Evolutionary conservation across 805 yeast species (phyloP), one percentile per base, ranked within the genome.

Genomic region (Kluyveromyces siamensis): DNA sequence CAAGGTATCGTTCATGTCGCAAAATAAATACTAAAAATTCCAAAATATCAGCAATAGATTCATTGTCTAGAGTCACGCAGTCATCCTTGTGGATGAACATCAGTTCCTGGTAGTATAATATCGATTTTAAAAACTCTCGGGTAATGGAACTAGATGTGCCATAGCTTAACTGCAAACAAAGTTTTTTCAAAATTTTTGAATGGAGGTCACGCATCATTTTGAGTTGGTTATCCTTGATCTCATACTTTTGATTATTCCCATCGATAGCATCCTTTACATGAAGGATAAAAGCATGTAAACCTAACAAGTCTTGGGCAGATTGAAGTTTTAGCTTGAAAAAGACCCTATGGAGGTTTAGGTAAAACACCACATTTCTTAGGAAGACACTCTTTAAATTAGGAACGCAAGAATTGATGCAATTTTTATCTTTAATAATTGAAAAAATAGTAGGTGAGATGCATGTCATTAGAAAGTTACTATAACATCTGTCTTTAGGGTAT

Each of bases 51-150:
- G 39, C 25, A 10, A 43, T 7, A 2, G 7, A n/a, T 35, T 36
- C 39, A 19, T 30, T 30, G 11, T 27, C 16, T 21, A 2, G 38
- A 37, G 9, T 35, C 50, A 17, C 8, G n/a, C 8, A 16, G 4
- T 52, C 57, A n/a, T 55, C 58, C 2, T n/a, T 16, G 5, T 49
- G 50, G 8, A 45, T 44, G 6, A 58, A 33, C 8, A 61, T 37
- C 0, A 52, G 40, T 2, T 46, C 37, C 19, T 60, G 40, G 40
- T 59, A 62, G 4, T 40, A n/a, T 25, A 60, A 62, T 4, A 59
- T 40, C 0, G 53, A 37, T 16, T 45, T 45, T 30, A 30, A 30
- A 30, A 30, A 30, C 35, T 30, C 35, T 30, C 14, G 35, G 11
- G 35, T 30, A 8, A 11, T 11, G 14, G 4, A 30, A 13, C 35